A percentile compares a stretch with the other conserved stretches of the same genome.
phyloP scores from a whole-genome alignment of 2,329 filamentous ascomycete species.

The Hypomyces rosellus region DNA sequence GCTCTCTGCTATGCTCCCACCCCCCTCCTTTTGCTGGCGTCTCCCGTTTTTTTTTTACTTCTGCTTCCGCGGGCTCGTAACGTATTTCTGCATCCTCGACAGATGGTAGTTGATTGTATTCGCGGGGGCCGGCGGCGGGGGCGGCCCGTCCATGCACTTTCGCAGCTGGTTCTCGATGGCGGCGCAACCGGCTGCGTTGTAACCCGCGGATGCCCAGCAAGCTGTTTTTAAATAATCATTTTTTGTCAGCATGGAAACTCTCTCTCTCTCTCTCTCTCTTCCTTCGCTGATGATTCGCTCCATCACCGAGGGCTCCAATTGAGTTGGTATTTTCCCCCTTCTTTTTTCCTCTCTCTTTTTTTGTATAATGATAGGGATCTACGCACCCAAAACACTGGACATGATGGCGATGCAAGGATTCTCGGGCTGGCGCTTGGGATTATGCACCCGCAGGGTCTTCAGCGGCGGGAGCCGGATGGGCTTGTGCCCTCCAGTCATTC shows the following conservation, averaged over 20 bases:
- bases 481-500: slow-evolving; percentile 41
- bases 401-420: slow-evolving; percentile 52
- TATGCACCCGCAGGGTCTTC: slow-evolving; percentile 47
- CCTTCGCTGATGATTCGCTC: not conserved
- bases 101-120: slow-evolving; percentile 94
- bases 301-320: no score
- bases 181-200: slow-evolving; percentile 54
- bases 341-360: not conserved
- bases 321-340: no score
- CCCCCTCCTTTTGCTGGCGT: no score
- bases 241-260: not conserved
- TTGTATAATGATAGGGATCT: not conserved
- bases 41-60: slow-evolving; percentile 25
- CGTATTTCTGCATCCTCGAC: slow-evolving; percentile 65
- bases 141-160: slow-evolving; percentile 73
- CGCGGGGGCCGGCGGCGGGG: slow-evolving; percentile 40
- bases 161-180: slow-evolving; percentile 55
- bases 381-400: slow-evolving; percentile 50
- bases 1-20: not conserved
- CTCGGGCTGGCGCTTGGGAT: slow-evolving; percentile 42
- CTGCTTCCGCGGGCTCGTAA: slow-evolving; percentile 43
- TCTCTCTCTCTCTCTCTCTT: not conserved
- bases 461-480: slow-evolving; percentile 54
- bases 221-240: slow-evolving; percentile 43
- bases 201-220: slow-evolving; percentile 78